Base-by-base conservation (phyloP, 257 asterid genomes). In the Nicotiana obtusifolia region DNA sequence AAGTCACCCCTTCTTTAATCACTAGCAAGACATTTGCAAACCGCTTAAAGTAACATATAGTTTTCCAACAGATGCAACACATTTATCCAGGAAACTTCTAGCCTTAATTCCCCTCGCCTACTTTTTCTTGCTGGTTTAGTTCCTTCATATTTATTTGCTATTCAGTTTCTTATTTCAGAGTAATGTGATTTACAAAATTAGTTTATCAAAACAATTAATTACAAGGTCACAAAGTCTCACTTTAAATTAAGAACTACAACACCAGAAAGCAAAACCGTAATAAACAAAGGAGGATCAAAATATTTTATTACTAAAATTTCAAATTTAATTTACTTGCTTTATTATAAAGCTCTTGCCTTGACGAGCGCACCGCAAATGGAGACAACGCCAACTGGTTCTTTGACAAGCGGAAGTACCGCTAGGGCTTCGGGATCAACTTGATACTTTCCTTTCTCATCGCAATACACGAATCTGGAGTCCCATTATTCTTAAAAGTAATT, bases 331-430 rank as follows among this genome's bases (percentile, higher is more conserved):
- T 69, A 94, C 98, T 98, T 96, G 98, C 86, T 96, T 96, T 16
- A 96, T 78, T 77, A 96, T 89, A 61, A 82, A 94, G 86, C 99
- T 96, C 90, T 96, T 96, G 80, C 99, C 99, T 83, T 96, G 99
- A n/a, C 98, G 97, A 80, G 98, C 98, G 52, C 99, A 47, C 99
- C 99, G 54, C 99, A 96, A 1, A 96, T 98, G 69, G 99, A 94
- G 56, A 96, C 99, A 59, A 96, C 94, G 5, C 98, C 98, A 2
- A 96, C 93, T 10, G 99, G 99, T 73, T 91, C 97, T 87, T 96
- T 96, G 54, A 94, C 97, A 73, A 96, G 86, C 88, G 93, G 99
- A 77, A 96, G 99, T 81, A 94, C 83, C 41, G 97, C 97, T 73
- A 94, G 91, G 56, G 99, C 98, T 87, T 96, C 99, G 1, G 98